phyloP scores from a whole-genome alignment of 148 eudicot species.

The Nepenthes mirabilis region DNA sequence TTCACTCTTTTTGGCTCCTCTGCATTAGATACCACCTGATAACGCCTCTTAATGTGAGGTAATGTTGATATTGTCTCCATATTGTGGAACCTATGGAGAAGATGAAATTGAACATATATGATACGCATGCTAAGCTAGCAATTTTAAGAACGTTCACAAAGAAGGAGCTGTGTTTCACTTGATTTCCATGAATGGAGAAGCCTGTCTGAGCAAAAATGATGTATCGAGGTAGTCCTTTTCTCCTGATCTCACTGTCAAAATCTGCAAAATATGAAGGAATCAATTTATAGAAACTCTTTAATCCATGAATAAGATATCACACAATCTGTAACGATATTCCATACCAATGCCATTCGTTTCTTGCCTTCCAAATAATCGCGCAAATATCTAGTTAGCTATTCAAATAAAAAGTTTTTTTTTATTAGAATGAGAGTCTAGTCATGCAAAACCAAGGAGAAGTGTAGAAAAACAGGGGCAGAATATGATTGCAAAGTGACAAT shows the following conservation, averaged over 20 bases:
- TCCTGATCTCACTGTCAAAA: conserved; percentile 74
- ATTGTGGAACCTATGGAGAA: conserved; percentile 39
- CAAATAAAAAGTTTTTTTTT: conserved; percentile 1
- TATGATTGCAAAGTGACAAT: neutral
- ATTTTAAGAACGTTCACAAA: neutral
- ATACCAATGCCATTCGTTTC: conserved; percentile 87
- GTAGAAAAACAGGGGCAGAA: neutral
- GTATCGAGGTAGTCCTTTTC: conserved; percentile 82
- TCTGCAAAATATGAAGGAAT: conserved; percentile 24
- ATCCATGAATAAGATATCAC: neutral
- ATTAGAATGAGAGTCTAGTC: neutral
- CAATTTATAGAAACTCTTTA: conserved; percentile 1
- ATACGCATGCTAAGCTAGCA: neutral
- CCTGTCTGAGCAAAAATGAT: conserved; percentile 76
- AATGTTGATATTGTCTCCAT: conserved; percentile 26
- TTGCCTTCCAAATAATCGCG: conserved; percentile 88
- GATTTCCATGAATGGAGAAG: conserved; percentile 79
- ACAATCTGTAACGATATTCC: conserved; percentile 6
- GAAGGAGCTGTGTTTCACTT: conserved; percentile 34
- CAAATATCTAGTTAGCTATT: conserved; percentile 73
- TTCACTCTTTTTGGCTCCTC: conserved; percentile 56
- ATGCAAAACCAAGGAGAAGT: neutral
- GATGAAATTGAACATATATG: neutral
- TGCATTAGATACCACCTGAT: conserved; percentile 17
- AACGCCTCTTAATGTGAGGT: conserved; percentile 39